Evolutionary conservation across 2,329 filamentous ascomycete genomes (phyloP).

Genomic region (Ophiostoma novo-ulmi): DNA sequence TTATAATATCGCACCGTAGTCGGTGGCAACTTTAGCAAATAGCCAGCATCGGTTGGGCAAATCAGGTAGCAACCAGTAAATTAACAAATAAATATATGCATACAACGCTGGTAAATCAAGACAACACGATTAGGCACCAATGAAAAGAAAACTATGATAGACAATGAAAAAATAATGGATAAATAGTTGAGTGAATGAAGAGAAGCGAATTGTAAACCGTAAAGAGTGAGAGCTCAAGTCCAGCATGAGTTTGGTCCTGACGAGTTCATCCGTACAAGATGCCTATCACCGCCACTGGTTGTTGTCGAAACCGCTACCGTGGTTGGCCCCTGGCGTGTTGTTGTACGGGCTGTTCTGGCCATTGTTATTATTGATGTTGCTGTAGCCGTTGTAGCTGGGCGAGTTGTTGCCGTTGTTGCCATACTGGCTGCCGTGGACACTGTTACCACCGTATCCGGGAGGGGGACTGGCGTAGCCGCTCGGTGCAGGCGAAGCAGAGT

Average conservation of each 20-base stretch:
- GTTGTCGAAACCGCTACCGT: conserved; percentile 16
- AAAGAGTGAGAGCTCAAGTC: conserved; percentile 16
- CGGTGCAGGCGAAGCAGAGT: not conserved
- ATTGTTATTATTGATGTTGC: conserved; percentile 5
- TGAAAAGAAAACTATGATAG: not conserved
- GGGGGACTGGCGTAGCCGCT: conserved; percentile 2
- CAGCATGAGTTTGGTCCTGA: conserved; percentile 15
- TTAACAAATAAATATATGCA: conserved; percentile 8
- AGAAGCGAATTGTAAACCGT: not conserved
- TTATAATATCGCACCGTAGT: not conserved
- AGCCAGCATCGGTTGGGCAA: not conserved
- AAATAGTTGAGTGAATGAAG: not conserved
- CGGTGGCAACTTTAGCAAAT: not conserved
- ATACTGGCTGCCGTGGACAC: not conserved
- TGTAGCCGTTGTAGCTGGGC: conserved; percentile 15
- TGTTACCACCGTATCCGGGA: not conserved
- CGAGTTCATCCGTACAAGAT: not conserved
- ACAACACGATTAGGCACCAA: conserved; percentile 23
- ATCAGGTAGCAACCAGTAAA: not conserved
- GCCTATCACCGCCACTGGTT: conserved; percentile 21
- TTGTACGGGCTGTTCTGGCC: conserved; percentile 15
- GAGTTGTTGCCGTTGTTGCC: conserved; percentile 8
- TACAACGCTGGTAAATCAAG: not conserved
- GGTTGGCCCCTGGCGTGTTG: not conserved
- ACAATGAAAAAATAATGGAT: not conserved